phyloP scores from a whole-genome alignment of 2,329 filamentous ascomycete species.

The Acrocalymma vagum region DNA sequence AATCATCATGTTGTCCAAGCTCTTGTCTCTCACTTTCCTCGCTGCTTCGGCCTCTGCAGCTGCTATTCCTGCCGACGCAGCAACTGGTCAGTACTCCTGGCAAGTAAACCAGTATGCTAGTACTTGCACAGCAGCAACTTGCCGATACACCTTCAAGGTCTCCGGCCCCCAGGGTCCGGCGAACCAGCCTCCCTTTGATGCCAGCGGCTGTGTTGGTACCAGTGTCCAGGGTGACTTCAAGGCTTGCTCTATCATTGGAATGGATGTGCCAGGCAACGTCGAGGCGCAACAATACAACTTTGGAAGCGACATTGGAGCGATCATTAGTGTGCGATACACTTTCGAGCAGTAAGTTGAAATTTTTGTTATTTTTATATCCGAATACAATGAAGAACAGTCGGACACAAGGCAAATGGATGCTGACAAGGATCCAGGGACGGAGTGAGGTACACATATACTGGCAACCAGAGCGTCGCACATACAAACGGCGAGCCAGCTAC shows the following conservation, averaged over 20 bases:
- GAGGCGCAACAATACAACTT: conserved; percentile 21
- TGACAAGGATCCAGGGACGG: conserved; percentile 8
- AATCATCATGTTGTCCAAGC: conserved; percentile 20
- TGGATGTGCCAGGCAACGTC: conserved; percentile 19
- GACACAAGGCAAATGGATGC: neutral
- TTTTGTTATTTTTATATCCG: too few species aligned
- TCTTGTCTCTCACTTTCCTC: conserved; percentile 15
- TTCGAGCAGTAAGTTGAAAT: conserved; percentile 25
- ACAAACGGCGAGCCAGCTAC: conserved; percentile 6
- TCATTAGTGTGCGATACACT: conserved; percentile 19
- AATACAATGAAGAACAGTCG: too few species aligned
- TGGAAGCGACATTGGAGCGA: conserved; percentile 14
- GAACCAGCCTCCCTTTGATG: conserved; percentile 22
- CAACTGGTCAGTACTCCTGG: conserved; percentile 21
- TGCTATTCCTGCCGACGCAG: conserved; percentile 2
- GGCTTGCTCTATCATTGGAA: conserved; percentile 15
- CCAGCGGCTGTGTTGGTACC: conserved; percentile 18
- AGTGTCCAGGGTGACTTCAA: conserved; percentile 24
- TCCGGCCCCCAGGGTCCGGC: conserved; percentile 17
- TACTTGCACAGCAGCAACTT: conserved; percentile 28
- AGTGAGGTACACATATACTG: conserved; percentile 21
- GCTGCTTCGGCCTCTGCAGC: conserved; percentile 12
- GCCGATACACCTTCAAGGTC: conserved; percentile 28
- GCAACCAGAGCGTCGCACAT: conserved; percentile 15
- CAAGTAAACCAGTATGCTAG: conserved; percentile 23